These are phyloP conservation scores for Rhododendron simsii DNA, from an alignment of 148 eudicot genomes.

Conservation along the genomic window DNA sequence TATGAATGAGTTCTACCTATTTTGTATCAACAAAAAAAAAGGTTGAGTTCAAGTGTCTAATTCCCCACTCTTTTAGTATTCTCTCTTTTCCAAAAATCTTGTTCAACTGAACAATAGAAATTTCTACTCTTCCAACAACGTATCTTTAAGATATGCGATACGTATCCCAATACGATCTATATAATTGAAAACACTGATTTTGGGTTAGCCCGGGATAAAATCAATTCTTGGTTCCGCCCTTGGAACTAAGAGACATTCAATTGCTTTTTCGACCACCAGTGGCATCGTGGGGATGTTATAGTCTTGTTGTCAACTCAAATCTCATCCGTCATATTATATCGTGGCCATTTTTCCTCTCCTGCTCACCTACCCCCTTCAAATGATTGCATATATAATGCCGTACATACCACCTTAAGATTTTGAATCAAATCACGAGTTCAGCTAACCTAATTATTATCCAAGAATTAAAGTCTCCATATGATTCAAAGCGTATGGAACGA, in stretches of 20 bases:
- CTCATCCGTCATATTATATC: not conserved
- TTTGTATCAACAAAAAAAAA: too few species aligned
- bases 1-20: too few species aligned
- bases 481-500: not conserved
- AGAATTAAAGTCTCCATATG: not conserved
- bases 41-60: too few species aligned
- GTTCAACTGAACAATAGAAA: too few species aligned
- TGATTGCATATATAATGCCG: not conserved
- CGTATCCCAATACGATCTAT: too few species aligned
- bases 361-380: not conserved
- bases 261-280: not conserved
- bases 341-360: not conserved
- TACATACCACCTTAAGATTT: not conserved
- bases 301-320: not conserved
- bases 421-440: not conserved
- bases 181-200: too few species aligned
- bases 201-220: too few species aligned
- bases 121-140: too few species aligned
- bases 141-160: too few species aligned
- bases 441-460: not conserved
- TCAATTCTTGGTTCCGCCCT: too few species aligned
- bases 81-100: too few species aligned
- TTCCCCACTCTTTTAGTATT: too few species aligned
- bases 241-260: not conserved
- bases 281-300: not conserved